A percentile compares a stretch with the other conserved stretches of the same genome.
These are phyloP conservation scores for Crithidia sp. DNA, from an alignment of 208 protist species.

Conservation along the genomic window DNA sequence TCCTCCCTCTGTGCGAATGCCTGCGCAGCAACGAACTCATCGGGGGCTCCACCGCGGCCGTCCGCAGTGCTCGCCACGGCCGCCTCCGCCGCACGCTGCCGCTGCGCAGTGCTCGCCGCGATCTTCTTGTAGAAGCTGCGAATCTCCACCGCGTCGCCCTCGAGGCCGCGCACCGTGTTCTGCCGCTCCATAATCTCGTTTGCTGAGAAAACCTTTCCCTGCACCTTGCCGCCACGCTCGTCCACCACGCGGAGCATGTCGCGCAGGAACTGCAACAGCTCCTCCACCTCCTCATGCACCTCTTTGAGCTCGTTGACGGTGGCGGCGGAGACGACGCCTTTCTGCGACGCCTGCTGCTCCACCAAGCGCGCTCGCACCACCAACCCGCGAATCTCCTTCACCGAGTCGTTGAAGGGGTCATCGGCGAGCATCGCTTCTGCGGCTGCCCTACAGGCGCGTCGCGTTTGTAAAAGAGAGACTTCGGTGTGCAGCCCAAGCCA, in stretches of 20 bases:
- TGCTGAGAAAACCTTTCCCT: slow-evolving; percentile 76
- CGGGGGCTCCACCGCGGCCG: slow-evolving; percentile 7
- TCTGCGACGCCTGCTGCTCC: slow-evolving; percentile 52
- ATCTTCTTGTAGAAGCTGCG: slow-evolving; percentile 40
- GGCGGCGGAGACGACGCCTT: slow-evolving; percentile 54
- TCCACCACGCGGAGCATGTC: slow-evolving; percentile 70
- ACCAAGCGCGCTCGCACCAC: slow-evolving; percentile 55
- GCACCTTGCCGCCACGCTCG: slow-evolving; percentile 65
- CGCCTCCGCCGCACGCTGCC: slow-evolving; percentile 6
- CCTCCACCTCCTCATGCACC: slow-evolving; percentile 46
- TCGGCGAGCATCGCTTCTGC: slow-evolving; percentile 22
- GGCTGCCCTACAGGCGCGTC: too few species aligned
- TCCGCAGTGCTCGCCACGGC: slow-evolving; percentile 2
- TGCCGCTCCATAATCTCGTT: slow-evolving; percentile 88
- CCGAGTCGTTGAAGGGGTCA: slow-evolving; percentile 83
- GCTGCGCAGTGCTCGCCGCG: slow-evolving; percentile 20
- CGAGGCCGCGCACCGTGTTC: slow-evolving; percentile 62
- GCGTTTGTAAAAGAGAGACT: too few species aligned
- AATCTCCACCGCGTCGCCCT: slow-evolving; percentile 54
- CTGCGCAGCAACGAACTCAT: slow-evolving; percentile 67
- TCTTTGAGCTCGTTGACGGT: slow-evolving; percentile 47
- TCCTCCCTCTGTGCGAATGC: slow-evolving; percentile 67
- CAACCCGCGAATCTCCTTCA: slow-evolving; percentile 63
- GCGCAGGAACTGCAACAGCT: slow-evolving; percentile 61
- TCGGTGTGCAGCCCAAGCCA: too few species aligned